A percentile compares a stretch with the other conserved stretches of the same genome.
Conservation (phyloP, 2,329 filamentous ascomycete species). For the Scolecobasidium constrictum region DNA sequence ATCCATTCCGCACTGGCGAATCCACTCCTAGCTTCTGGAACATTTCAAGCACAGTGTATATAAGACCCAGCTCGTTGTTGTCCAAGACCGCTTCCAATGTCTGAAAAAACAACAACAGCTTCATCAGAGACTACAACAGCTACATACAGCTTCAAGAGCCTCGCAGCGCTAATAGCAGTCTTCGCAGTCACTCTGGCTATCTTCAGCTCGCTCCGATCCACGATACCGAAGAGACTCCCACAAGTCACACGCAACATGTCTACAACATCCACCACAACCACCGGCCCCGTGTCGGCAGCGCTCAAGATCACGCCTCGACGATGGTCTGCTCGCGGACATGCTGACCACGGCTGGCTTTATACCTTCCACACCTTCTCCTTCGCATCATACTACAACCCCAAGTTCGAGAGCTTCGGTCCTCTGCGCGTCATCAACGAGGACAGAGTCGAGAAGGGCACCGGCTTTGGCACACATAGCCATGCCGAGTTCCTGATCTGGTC, state of each 20-base stretch:
- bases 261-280: neutral
- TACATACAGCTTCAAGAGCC: no score
- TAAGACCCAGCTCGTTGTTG: no score
- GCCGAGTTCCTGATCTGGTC: slow-evolving; percentile 83
- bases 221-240: slow-evolving; percentile 16
- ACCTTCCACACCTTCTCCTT: slow-evolving; percentile 82
- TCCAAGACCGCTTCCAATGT: no score
- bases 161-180: slow-evolving; percentile 16
- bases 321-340: slow-evolving; percentile 61
- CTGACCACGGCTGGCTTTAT: slow-evolving; percentile 79
- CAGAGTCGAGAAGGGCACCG: slow-evolving; percentile 59
- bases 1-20: no score
- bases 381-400: slow-evolving; percentile 57
- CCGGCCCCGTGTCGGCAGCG: slow-evolving; percentile 27
- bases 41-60: no score
- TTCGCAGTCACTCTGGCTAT: slow-evolving; percentile 36
- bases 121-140: no score
- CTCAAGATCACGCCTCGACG: slow-evolving; percentile 62
- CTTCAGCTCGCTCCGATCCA: slow-evolving; percentile 26
- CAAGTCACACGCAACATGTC: slow-evolving; percentile 6
- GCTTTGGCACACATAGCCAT: slow-evolving; percentile 79
- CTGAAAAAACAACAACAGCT: no score
- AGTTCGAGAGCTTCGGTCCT: slow-evolving; percentile 58
- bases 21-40: no score
- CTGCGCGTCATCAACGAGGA: slow-evolving; percentile 85